Percentiles rank a stretch among this genome's conserved stretches.
These are phyloP conservation scores for Globisporangium carolinianum DNA, from an alignment of 352 stramenopile genomes.

Conservation along the genomic window DNA sequence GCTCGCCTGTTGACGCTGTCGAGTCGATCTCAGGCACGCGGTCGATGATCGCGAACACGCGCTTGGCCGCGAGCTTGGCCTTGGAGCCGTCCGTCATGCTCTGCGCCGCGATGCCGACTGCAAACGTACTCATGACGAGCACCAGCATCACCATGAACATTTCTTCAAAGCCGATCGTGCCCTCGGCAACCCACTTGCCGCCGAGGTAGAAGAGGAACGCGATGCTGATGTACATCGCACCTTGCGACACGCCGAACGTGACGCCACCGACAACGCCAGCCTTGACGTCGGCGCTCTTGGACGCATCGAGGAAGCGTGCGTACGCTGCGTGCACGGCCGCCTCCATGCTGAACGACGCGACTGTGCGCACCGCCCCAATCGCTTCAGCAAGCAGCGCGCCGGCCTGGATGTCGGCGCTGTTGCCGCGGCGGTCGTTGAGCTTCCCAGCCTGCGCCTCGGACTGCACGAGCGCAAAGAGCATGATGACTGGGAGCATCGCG, in stretches of 20 bases:
- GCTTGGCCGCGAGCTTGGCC: constrained; percentile 17
- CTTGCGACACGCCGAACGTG: constrained; percentile 40
- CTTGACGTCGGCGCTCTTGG: constrained; percentile 18
- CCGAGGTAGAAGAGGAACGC: constrained; percentile 64
- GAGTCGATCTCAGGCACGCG: constrained; percentile 17
- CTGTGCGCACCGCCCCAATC: constrained; percentile 50
- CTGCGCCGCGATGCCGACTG: constrained; percentile 21
- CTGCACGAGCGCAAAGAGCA: constrained; percentile 34
- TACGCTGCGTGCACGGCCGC: constrained; percentile 23
- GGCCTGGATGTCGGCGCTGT: constrained; percentile 29
- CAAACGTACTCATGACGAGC: constrained; percentile 27
- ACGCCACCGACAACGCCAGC: constrained; percentile 29
- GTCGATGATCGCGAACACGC: constrained; percentile 47
- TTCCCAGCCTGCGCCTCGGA: constrained; percentile 27
- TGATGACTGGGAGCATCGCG: constrained; percentile 16
- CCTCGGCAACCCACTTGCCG: constrained; percentile 32
- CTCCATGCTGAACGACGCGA: constrained; percentile 31
- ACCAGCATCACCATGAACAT: constrained; percentile 35
- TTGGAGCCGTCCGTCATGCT: constrained; percentile 24
- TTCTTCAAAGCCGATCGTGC: constrained; percentile 26
- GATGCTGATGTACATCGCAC: constrained; percentile 42
- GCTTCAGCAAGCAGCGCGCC: constrained; percentile 33
- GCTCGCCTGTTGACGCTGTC: neutral
- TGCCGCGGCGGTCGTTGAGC: constrained; percentile 32
- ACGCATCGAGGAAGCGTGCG: constrained; percentile 15